Conservation (phyloP, 2,329 filamentous ascomycete genomes). For the Phialocephala sp. region DNA sequence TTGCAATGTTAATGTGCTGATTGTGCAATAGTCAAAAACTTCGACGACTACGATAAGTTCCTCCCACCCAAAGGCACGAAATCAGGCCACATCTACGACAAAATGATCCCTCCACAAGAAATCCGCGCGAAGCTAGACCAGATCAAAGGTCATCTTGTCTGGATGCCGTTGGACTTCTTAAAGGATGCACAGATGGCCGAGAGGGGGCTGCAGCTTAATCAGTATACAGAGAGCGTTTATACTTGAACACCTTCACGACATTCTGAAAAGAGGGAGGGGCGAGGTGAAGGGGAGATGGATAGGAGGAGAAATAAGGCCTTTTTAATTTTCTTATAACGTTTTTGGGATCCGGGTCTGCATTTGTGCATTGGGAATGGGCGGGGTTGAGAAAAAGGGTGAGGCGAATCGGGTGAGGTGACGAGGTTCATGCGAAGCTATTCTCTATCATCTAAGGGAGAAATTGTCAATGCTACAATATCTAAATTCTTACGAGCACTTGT, state of each 20-base stretch:
- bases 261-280: background rate
- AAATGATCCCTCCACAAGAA: slow-evolving; percentile 73
- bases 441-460: background rate
- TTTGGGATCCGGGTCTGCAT: background rate
- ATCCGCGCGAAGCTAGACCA: slow-evolving; percentile 77
- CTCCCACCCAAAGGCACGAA: slow-evolving; percentile 72
- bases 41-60: slow-evolving; percentile 87
- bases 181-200: slow-evolving; percentile 88
- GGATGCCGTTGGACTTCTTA: slow-evolving; percentile 92
- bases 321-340: background rate
- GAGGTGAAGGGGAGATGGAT: background rate
- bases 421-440: background rate
- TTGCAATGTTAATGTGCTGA: background rate
- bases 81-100: slow-evolving; percentile 86
- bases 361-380: background rate
- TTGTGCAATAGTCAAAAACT: slow-evolving; percentile 71
- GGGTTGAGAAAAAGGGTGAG: background rate
- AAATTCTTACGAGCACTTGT: too few relatives aligned
- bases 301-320: background rate
- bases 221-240: slow-evolving; percentile 86
- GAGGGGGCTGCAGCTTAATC: slow-evolving; percentile 83
- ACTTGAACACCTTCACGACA: slow-evolving; percentile 51
- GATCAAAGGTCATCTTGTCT: slow-evolving; percentile 88
- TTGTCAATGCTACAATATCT: too few relatives aligned
- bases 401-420: background rate